phyloP scores from a whole-genome alignment of 306 rosid genomes.

The Fragaria nilgerrensis region DNA sequence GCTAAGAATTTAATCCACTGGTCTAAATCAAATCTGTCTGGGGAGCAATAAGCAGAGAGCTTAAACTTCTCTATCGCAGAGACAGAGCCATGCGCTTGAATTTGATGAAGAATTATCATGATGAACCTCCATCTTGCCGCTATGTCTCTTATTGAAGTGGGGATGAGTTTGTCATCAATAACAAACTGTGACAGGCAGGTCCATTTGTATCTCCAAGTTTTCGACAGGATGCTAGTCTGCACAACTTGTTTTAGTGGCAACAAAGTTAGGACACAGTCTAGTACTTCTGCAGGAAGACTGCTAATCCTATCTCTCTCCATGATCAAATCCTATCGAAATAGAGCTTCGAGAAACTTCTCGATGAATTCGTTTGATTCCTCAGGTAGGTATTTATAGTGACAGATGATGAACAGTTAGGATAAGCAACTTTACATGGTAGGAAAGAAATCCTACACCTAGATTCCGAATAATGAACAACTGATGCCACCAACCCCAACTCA shows the following conservation, averaged over 20 bases:
- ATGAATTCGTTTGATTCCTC: not conserved
- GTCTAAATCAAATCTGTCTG: slow-evolving; percentile 15
- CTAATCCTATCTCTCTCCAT: slow-evolving; percentile 18
- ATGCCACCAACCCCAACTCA: not conserved
- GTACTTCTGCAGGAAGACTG: slow-evolving; percentile 30
- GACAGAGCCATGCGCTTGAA: slow-evolving; percentile 12
- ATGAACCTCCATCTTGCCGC: slow-evolving; percentile 24
- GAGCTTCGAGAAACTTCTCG: not conserved
- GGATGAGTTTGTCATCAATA: slow-evolving; percentile 25
- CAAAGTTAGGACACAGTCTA: slow-evolving; percentile 20
- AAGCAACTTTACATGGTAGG: not conserved
- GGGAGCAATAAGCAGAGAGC: slow-evolving; percentile 26
- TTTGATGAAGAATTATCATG: slow-evolving; percentile 16
- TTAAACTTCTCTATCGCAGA: slow-evolving; percentile 27
- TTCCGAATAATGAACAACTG: not conserved
- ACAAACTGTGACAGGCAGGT: slow-evolving; percentile 25
- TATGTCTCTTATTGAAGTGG: slow-evolving; percentile 10
- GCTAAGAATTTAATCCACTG: slow-evolving; percentile 26
- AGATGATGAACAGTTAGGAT: not conserved
- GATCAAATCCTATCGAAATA: not conserved
- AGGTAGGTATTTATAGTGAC: not conserved
- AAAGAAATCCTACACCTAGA: not conserved
- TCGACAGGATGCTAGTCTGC: slow-evolving; percentile 30
- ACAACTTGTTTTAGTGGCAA: slow-evolving; percentile 27
- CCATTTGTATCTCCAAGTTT: slow-evolving; percentile 29